A percentile compares a stretch with the other conserved stretches of the same genome.
These are phyloP conservation scores for Fusarium kyushuense DNA, from an alignment of 2,329 filamentous ascomycete species.

Conservation along the genomic window DNA sequence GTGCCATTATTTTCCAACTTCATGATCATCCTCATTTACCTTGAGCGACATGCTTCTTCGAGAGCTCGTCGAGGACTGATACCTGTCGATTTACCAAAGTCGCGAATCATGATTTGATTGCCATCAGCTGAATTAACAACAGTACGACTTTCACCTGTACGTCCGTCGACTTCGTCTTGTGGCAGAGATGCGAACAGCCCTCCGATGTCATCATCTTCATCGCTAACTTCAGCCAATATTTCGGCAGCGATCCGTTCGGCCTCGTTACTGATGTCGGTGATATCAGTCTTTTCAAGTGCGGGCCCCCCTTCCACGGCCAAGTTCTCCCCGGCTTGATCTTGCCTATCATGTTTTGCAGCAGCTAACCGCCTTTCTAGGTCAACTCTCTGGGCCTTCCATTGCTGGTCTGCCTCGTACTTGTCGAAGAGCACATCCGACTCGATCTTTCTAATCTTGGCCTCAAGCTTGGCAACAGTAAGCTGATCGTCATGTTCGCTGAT, in stretches of 20 bases:
- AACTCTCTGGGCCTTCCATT: slow-evolving; percentile 72
- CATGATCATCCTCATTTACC: slow-evolving; percentile 58
- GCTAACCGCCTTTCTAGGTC: slow-evolving; percentile 72
- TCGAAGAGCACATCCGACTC: slow-evolving; percentile 84
- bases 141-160: slow-evolving; percentile 68
- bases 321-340: slow-evolving; percentile 40
- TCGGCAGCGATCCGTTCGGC: slow-evolving; percentile 70
- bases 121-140: slow-evolving; percentile 66
- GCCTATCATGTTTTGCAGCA: slow-evolving; percentile 57
- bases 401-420: slow-evolving; percentile 70
- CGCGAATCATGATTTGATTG: slow-evolving; percentile 72
- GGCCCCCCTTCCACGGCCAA: slow-evolving; percentile 42
- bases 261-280: slow-evolving; percentile 64
- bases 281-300: slow-evolving; percentile 50
- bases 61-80: slow-evolving; percentile 80
- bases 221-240: slow-evolving; percentile 65
- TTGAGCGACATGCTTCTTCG: slow-evolving; percentile 88
- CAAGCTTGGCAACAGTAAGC: slow-evolving; percentile 71
- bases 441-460: slow-evolving; percentile 80
- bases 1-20: slow-evolving; percentile 1
- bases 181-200: slow-evolving; percentile 71
- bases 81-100: slow-evolving; percentile 88
- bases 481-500: slow-evolving; percentile 47
- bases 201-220: slow-evolving; percentile 60
- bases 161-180: slow-evolving; percentile 68